phyloP scores from a whole-genome alignment of 495 filamentous ascomycete species.

The Penicillium parvum region DNA sequence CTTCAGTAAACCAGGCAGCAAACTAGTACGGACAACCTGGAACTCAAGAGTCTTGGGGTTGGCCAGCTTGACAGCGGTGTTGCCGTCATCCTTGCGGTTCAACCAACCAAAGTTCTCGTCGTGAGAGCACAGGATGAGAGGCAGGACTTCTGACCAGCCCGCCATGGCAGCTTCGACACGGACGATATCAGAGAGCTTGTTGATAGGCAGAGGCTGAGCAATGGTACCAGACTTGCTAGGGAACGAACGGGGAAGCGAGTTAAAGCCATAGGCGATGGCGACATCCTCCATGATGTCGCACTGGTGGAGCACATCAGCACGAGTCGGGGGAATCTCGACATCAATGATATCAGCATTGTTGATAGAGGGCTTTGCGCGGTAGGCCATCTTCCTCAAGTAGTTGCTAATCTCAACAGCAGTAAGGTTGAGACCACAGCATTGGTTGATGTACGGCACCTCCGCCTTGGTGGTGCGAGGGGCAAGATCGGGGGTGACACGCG shows the following conservation, averaged over 20 bases:
- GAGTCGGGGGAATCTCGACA: slow-evolving; percentile 78
- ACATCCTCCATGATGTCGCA: slow-evolving; percentile 99
- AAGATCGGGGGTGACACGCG: slow-evolving; percentile 74
- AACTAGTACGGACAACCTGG: slow-evolving; percentile 87
- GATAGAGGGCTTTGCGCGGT: slow-evolving; percentile 65
- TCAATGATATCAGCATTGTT: slow-evolving; percentile 63
- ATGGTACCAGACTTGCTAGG: slow-evolving; percentile 80
- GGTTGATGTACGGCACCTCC: slow-evolving; percentile 87
- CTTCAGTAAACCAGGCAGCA: slow-evolving; percentile 90
- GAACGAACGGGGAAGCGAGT: slow-evolving; percentile 79
- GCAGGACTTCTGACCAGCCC: slow-evolving; percentile 95
- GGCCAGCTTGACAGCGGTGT: slow-evolving; percentile 77
- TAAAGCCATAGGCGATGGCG: slow-evolving; percentile 94
- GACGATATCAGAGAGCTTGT: slow-evolving; percentile 91
- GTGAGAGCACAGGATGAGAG: slow-evolving; percentile 93
- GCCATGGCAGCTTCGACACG: slow-evolving; percentile 88
- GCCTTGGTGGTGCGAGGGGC: slow-evolving; percentile 69
- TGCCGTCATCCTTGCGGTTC: slow-evolving; percentile 85
- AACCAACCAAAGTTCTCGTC: slow-evolving; percentile 98
- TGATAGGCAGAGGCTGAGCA: slow-evolving; percentile 81
- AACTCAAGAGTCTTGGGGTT: slow-evolving; percentile 97
- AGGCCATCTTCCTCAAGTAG: slow-evolving; percentile 81
- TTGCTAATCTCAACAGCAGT: slow-evolving; percentile 67
- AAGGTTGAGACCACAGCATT: slow-evolving; percentile 77
- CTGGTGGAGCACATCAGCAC: slow-evolving; percentile 92